Evolutionary conservation across 495 filamentous ascomycete species (phyloP).

Genomic region (Trichocladium uniseriatum): DNA sequence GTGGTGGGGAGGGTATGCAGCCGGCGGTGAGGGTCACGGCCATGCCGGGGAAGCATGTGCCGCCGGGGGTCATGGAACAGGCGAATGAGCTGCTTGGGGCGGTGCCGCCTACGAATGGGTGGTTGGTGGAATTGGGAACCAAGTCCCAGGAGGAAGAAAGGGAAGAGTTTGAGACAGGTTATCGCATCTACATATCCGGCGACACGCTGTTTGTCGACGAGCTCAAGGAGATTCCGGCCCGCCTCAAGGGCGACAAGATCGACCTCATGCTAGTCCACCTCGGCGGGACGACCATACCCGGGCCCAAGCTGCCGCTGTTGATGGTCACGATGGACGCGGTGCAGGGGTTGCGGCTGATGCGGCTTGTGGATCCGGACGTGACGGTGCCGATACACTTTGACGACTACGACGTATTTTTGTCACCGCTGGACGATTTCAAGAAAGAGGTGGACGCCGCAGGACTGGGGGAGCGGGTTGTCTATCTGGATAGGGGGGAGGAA

Average conservation of each 20-base stretch:
- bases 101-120: constrained; percentile 64
- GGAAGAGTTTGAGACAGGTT: constrained; percentile 39
- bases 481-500: constrained; percentile 52
- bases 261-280: constrained; percentile 63
- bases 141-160: constrained; percentile 6
- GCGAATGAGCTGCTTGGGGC: constrained; percentile 52
- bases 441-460: constrained; percentile 45
- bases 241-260: constrained; percentile 39
- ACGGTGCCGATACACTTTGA: constrained; percentile 65
- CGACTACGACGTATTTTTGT: constrained; percentile 56
- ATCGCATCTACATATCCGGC: constrained; percentile 63
- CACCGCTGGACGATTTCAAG: constrained; percentile 52
- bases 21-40: constrained; percentile 49
- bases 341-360: constrained; percentile 53
- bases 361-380: constrained; percentile 51
- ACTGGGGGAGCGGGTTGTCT: constrained; percentile 45
- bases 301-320: constrained; percentile 45
- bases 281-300: constrained; percentile 57
- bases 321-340: constrained; percentile 69
- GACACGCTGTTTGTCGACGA: constrained; percentile 62
- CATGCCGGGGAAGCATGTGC: constrained; percentile 65
- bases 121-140: constrained; percentile 64
- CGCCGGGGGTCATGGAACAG: constrained; percentile 37
- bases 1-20: too few relatives aligned
- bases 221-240: constrained; percentile 47